Evolutionary conservation across 768 basidiomycete genomes (phyloP).

Genomic region (Naganishia friedmannii): DNA sequence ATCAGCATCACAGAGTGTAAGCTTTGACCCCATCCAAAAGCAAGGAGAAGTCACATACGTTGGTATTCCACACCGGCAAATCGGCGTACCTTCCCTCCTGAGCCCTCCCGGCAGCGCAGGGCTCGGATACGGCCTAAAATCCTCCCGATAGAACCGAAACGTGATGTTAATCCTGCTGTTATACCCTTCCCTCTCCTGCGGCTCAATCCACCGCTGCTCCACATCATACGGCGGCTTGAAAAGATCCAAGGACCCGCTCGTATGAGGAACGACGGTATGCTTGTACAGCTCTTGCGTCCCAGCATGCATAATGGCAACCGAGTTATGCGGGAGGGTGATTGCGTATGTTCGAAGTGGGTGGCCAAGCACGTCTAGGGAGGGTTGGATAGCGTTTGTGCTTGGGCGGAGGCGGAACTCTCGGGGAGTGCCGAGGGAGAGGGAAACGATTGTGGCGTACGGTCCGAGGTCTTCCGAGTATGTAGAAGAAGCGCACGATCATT

Average conservation of each 20-base stretch:
- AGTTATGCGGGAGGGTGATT: constrained; percentile 48
- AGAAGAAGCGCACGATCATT: background rate
- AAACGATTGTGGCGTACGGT: constrained; percentile 51
- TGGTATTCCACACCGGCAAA: constrained; percentile 50
- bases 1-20: too few relatives aligned
- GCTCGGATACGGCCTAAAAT: constrained; percentile 45
- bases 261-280: constrained; percentile 48
- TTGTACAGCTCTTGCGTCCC: constrained; percentile 52
- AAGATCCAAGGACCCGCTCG: constrained; percentile 40
- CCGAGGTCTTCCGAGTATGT: constrained; percentile 44
- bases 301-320: constrained; percentile 48
- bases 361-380: constrained; percentile 7
- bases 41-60: constrained; percentile 36
- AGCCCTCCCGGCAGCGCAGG: background rate
- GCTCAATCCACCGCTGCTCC: constrained; percentile 34
- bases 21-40: too few relatives aligned
- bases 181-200: constrained; percentile 37
- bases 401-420: constrained; percentile 49
- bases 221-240: constrained; percentile 44
- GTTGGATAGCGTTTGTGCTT: background rate
- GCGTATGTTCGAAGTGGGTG: constrained; percentile 48
- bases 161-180: constrained; percentile 51
- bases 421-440: constrained; percentile 50
- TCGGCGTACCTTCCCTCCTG: constrained; percentile 45
- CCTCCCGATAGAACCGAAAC: constrained; percentile 45